Base-by-base conservation (phyloP, 1,284 basidiomycete species). In the Irpex sp. region DNA sequence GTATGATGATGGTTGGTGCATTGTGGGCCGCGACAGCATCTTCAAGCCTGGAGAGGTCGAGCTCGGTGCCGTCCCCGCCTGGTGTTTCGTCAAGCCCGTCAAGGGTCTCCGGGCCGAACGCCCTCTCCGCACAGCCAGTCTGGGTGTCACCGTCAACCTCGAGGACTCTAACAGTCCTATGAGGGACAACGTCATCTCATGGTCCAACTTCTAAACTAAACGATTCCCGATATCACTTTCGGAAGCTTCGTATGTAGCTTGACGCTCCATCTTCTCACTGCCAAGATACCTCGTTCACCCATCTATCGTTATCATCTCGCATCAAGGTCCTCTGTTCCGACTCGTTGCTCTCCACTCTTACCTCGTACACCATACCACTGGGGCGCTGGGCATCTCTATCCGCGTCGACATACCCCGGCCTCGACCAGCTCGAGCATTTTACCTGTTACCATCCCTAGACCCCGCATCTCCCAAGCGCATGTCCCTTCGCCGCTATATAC, bases 1-100 rank as follows among this genome's bases (percentile, higher is more conserved):
- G 39, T 68, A 61, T 68, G 87, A 90, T 63, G 89, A 92, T 64
- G 89, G 88, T 1, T 92, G 89, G 90, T 90, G 87, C 70, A 78
- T 90, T 62, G 87, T 89, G 58, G 84, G 83, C 15, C 77, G 87
- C 39, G 81, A 86, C 62, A 76, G 76, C 65, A 69, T 81, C 56
- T 78, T 81, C 74, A 78, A 77, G 33, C 69, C 72, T 6, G 78
- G 79, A 55, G 77, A 84, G 49, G 74, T 86, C 57, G 85, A 87
- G 69, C 74, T 89, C 36, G 89, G 90, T 36, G 81, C 87, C 17
- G 83, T 90, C 2, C 89, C 90, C 4, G 82, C 86, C 4, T 92
- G 89, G 88, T 85, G 82, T 69, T 90, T 92, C 78, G 67, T 85
- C 67, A 85, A 84, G 69, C 82, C 85, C 43, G 77, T 82, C 50